Evolutionary conservation across 2,329 filamentous ascomycete species (phyloP).

Genomic region (Verticillium longisporum): DNA sequence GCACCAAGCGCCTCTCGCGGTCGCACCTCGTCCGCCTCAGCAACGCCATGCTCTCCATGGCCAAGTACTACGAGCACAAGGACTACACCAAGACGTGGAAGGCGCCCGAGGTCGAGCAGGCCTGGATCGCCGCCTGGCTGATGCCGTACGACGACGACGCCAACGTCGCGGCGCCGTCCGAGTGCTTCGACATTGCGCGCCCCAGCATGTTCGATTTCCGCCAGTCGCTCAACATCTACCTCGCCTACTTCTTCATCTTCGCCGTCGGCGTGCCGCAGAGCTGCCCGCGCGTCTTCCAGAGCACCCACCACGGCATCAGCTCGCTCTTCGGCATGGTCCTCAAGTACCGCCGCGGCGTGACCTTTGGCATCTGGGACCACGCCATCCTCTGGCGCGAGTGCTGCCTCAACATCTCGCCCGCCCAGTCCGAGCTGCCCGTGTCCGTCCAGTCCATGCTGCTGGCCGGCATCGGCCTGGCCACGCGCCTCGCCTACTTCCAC

Average conservation of each 20-base stretch:
- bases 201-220: slow-evolving; percentile 27
- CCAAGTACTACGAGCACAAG: slow-evolving; percentile 43
- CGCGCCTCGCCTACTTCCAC: slow-evolving; percentile 38
- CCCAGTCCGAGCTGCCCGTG: slow-evolving; percentile 38
- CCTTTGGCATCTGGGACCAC: slow-evolving; percentile 58
- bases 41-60: slow-evolving; percentile 40
- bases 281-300: slow-evolving; percentile 54
- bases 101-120: slow-evolving; percentile 35
- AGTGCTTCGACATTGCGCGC: slow-evolving; percentile 24
- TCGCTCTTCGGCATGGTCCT: slow-evolving; percentile 55
- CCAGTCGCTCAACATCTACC: slow-evolving; percentile 26
- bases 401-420: slow-evolving; percentile 40
- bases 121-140: slow-evolving; percentile 43
- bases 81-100: slow-evolving; percentile 44
- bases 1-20: slow-evolving; percentile 34
- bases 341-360: slow-evolving; percentile 53
- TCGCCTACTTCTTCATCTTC: slow-evolving; percentile 47
- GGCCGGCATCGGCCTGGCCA: slow-evolving; percentile 38
- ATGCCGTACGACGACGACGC: slow-evolving; percentile 31
- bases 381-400: slow-evolving; percentile 55
- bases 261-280: slow-evolving; percentile 50
- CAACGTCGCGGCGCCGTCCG: slow-evolving; percentile 21
- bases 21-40: slow-evolving; percentile 36
- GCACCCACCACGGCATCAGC: slow-evolving; percentile 55
- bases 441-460: slow-evolving; percentile 41